A percentile compares a stretch with the other conserved stretches of the same genome.
These are phyloP conservation scores for Penicillium mononematosum DNA, from an alignment of 495 filamentous ascomycete genomes.

Conservation along the genomic window DNA sequence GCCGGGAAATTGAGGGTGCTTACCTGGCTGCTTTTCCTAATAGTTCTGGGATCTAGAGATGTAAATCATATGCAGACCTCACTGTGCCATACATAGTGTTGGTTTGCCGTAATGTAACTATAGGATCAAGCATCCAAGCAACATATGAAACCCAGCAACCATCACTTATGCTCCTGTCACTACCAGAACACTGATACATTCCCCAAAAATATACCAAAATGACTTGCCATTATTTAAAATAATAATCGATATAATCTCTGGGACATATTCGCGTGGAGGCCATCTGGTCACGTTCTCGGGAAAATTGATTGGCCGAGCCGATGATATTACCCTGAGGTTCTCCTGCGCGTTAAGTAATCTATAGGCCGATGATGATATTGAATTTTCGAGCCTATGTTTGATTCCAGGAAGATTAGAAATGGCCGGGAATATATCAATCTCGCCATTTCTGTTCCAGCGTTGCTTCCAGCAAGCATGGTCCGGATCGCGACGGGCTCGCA, in stretches of 20 bases:
- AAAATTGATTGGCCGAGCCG: slow-evolving; percentile 6
- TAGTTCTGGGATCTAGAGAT: slow-evolving; percentile 7
- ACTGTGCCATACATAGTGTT: neutral
- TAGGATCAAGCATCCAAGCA: neutral
- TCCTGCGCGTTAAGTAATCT: neutral
- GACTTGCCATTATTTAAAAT: neutral
- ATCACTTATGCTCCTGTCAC: neutral
- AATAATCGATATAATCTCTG: neutral
- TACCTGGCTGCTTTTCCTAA: slow-evolving; percentile 23
- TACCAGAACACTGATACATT: neutral
- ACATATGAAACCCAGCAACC: neutral
- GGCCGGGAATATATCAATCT: slow-evolving; percentile 12
- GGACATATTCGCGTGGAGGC: neutral
- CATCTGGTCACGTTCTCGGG: neutral
- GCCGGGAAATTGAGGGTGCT: slow-evolving; percentile 23
- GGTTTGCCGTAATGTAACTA: neutral
- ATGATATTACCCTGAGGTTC: slow-evolving; percentile 1
- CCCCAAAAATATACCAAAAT: neutral
- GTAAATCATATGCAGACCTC: neutral
- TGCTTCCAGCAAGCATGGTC: slow-evolving; percentile 16
- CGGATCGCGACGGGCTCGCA: slow-evolving; percentile 10
- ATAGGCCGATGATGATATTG: neutral
- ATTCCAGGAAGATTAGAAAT: slow-evolving; percentile 2
- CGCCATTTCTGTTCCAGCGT: slow-evolving; percentile 10
- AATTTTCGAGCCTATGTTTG: neutral